These are phyloP conservation scores for Lolium multiflorum DNA, from an alignment of 176 grass and related monocot species.

Conservation along the genomic window DNA sequence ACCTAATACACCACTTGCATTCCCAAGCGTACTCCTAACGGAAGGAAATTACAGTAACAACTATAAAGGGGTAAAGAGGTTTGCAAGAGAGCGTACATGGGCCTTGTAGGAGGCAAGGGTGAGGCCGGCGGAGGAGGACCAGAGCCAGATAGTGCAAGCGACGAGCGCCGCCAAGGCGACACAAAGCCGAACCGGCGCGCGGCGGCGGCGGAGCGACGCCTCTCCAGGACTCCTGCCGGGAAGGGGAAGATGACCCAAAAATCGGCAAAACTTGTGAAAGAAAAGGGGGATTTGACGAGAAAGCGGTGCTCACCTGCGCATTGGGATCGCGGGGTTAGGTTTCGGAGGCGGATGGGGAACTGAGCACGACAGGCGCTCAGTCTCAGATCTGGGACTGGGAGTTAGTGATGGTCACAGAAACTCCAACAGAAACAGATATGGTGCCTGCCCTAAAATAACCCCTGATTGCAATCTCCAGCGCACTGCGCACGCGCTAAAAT, in stretches of 20 bases:
- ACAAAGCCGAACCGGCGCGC: slow-evolving; percentile 42
- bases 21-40: neutral
- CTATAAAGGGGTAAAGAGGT: neutral
- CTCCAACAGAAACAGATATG: too few relatives aligned
- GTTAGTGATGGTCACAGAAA: neutral
- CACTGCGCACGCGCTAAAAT: too few relatives aligned
- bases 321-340: slow-evolving; percentile 34
- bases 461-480: too few relatives aligned
- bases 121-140: slow-evolving; percentile 41
- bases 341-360: slow-evolving; percentile 7
- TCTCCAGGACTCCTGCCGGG: slow-evolving; percentile 41
- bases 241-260: neutral
- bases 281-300: neutral
- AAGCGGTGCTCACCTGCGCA: slow-evolving; percentile 46
- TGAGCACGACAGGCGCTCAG: neutral
- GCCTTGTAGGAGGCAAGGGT: slow-evolving; percentile 36
- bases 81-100: slow-evolving; percentile 38
- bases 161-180: slow-evolving; percentile 46
- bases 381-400: slow-evolving; percentile 14
- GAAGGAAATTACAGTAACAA: neutral
- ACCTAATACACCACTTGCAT: neutral
- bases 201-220: slow-evolving; percentile 40
- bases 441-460: too few relatives aligned
- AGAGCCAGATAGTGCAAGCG: slow-evolving; percentile 52
- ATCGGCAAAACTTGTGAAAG: neutral